Conservation (phyloP, 2,329 filamentous ascomycete genomes). For the Beauveria varroae region DNA sequence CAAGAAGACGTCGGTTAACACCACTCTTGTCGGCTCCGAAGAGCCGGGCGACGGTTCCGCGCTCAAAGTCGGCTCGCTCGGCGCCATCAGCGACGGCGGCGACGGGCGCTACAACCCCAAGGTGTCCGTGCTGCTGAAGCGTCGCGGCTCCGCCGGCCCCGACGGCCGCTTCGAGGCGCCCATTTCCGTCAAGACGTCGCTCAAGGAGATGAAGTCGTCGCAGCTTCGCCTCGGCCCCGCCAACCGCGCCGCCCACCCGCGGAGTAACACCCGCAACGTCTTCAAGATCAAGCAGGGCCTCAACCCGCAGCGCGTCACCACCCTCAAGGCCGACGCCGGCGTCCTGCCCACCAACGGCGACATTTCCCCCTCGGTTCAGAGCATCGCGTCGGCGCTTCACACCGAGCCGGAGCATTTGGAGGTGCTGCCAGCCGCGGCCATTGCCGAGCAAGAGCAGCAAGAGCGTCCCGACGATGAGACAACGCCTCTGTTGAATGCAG, state of each 20-base stretch:
- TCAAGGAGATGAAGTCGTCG: conserved; percentile 55
- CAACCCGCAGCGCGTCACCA: conserved; percentile 14
- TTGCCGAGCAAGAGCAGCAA: background rate
- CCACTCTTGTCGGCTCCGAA: conserved; percentile 30
- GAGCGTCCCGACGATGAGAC: conserved; percentile 18
- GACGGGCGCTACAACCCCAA: conserved; percentile 37
- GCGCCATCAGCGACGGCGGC: conserved; percentile 30
- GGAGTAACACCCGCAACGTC: conserved; percentile 51
- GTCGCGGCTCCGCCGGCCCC: conserved; percentile 46
- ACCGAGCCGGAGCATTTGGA: conserved; percentile 7
- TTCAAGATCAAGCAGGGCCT: conserved; percentile 57
- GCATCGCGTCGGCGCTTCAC: conserved; percentile 1
- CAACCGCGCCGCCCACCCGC: conserved; percentile 56
- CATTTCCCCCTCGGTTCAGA: background rate
- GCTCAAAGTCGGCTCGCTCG: conserved; percentile 28
- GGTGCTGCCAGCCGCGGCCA: conserved; percentile 13
- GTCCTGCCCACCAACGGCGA: background rate
- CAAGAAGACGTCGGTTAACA: conserved; percentile 23
- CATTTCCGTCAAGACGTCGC: conserved; percentile 51
- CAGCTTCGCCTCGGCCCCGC: conserved; percentile 61
- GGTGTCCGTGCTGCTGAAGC: conserved; percentile 51
- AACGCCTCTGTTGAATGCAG: conserved; percentile 23
- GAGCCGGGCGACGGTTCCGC: conserved; percentile 31
- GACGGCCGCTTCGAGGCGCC: conserved; percentile 43
- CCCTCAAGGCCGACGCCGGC: conserved; percentile 11